These are phyloP conservation scores for Fusarium drepaniforme DNA, from an alignment of 2,329 filamentous ascomycete genomes.

Conservation along the genomic window DNA sequence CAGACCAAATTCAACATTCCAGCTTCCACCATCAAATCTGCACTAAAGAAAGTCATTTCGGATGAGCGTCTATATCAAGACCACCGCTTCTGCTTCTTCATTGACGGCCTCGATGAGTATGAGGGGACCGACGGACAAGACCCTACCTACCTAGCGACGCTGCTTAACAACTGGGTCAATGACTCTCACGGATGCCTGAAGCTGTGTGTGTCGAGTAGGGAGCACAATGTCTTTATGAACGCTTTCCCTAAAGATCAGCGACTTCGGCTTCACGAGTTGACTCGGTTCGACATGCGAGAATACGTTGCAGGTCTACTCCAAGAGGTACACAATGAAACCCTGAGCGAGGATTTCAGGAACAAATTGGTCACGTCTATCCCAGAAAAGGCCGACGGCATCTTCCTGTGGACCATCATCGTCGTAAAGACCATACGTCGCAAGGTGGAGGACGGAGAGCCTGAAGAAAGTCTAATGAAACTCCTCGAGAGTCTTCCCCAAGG, in stretches of 20 bases:
- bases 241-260: not conserved
- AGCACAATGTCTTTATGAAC: slow-evolving; percentile 10
- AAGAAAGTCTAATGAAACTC: not conserved
- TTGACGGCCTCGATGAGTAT: slow-evolving; percentile 6
- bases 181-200: not conserved
- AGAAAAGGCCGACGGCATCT: not conserved
- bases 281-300: slow-evolving; percentile 1
- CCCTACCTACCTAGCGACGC: not conserved
- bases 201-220: slow-evolving; percentile 4
- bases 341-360: not conserved
- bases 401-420: not conserved
- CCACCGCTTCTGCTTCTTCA: slow-evolving; percentile 4
- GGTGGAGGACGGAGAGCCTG: not conserved
- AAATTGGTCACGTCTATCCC: not conserved
- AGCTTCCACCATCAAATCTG: not conserved
- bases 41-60: not conserved
- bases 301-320: not conserved
- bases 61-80: not conserved
- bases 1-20: not conserved
- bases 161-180: not conserved
- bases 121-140: not conserved
- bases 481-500: not conserved
- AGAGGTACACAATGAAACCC: not conserved
- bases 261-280: slow-evolving; percentile 3
- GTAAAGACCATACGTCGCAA: not conserved